A percentile compares a stretch with the other conserved stretches of the same genome.
phyloP scores from a whole-genome alignment of 768 basidiomycete species.

The Pleurotus tuber-regium region DNA sequence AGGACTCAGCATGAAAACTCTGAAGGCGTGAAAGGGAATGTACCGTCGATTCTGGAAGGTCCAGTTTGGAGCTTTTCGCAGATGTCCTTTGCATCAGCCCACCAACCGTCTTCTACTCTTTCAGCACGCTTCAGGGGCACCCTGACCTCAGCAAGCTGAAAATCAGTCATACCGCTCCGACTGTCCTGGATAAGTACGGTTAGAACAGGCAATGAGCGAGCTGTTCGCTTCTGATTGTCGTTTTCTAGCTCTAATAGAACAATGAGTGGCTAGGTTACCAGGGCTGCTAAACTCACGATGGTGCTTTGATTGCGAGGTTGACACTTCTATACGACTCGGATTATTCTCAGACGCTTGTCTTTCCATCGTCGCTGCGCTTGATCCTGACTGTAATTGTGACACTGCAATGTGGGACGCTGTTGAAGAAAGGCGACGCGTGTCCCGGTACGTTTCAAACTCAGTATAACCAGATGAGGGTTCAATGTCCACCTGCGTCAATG shows the following conservation, averaged over 20 bases:
- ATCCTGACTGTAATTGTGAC: not conserved
- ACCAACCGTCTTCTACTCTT: conserved; percentile 54
- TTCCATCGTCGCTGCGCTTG: not conserved
- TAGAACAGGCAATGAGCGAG: conserved; percentile 44
- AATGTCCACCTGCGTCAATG: too few species aligned
- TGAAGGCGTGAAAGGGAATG: conserved; percentile 8
- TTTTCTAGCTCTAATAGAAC: not conserved
- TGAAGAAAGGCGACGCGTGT: too few species aligned
- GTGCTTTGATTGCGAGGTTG: not conserved
- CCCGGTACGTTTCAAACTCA: too few species aligned
- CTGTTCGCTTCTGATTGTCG: conserved; percentile 12
- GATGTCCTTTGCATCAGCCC: conserved; percentile 70
- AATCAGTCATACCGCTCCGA: conserved; percentile 51
- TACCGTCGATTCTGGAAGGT: conserved; percentile 71
- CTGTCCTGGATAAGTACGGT: conserved; percentile 68
- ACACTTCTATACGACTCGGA: not conserved
- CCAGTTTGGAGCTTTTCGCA: conserved; percentile 55
- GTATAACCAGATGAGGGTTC: too few species aligned
- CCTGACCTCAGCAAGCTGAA: conserved; percentile 63
- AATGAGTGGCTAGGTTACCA: not conserved
- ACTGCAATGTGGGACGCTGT: too few species aligned
- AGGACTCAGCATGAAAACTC: conserved; percentile 5
- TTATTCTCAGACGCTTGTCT: not conserved
- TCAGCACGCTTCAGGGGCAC: conserved; percentile 52
- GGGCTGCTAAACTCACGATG: not conserved